Conservation (phyloP, 2,329 filamentous ascomycete species). For the Aspergillus sp. region DNA sequence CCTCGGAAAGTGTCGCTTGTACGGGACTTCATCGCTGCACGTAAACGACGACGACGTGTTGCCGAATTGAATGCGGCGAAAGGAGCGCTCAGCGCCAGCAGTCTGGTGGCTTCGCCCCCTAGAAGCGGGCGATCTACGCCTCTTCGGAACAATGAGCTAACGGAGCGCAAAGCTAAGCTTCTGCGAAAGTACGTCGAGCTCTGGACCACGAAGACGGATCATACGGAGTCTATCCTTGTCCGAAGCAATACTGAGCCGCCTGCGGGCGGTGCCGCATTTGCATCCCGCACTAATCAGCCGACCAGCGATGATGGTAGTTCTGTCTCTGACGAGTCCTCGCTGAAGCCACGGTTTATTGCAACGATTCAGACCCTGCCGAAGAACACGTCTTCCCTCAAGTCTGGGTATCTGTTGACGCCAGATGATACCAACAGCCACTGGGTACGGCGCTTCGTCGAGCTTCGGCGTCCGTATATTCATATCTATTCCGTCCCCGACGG, state of each 20-base stretch:
- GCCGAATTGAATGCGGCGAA: conserved; percentile 72
- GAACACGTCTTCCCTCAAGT: conserved; percentile 76
- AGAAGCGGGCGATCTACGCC: conserved; percentile 37
- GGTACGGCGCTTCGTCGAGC: conserved; percentile 89
- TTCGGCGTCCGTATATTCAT: conserved; percentile 87
- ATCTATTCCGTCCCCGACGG: conserved; percentile 81
- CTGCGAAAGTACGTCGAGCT: conserved; percentile 42
- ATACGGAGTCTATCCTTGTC: conserved; percentile 43
- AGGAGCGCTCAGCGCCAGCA: conserved; percentile 41
- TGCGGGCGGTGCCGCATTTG: conserved; percentile 32
- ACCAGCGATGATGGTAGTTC: conserved; percentile 26
- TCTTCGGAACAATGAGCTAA: conserved; percentile 31
- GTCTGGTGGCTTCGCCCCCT: conserved; percentile 32
- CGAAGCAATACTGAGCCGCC: conserved; percentile 45
- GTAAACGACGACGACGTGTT: conserved; percentile 69
- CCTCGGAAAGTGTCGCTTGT: conserved; percentile 87
- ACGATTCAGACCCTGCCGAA: conserved; percentile 76
- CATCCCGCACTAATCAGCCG: conserved; percentile 20
- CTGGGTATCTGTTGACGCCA: conserved; percentile 82
- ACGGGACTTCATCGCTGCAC: conserved; percentile 76
- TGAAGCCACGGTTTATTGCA: conserved; percentile 66
- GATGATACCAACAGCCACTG: conserved; percentile 75
- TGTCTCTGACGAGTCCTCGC: conserved; percentile 29
- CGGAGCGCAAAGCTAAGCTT: conserved; percentile 37
- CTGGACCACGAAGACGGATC: conserved; percentile 41